Evolutionary conservation across 495 filamentous ascomycete species (phyloP), one percentile per base, ranked within the genome.

Genomic region (Rhypophila decipiens): DNA sequence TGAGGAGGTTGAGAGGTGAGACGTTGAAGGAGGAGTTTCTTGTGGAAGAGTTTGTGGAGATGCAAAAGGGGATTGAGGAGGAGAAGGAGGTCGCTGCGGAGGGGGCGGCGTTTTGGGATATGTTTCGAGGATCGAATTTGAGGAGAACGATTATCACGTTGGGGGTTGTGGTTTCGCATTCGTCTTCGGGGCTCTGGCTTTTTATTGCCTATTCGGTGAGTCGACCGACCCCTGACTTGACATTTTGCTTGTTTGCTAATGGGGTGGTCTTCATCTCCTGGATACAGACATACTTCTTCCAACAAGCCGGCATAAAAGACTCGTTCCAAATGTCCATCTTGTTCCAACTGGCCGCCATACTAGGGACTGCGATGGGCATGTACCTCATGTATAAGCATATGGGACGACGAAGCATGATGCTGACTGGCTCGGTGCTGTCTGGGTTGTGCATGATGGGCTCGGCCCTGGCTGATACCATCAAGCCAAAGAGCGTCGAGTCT

Each of bases 21-120:
- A 1, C 51, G 51, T 22, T 69, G 66, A 44, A 57, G 76, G 36
- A 39, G 9, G 48, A 51, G 42, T 19, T 31, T 2, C 37, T 48
- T 38, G 62, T 66, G 33, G 58, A 67, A 39, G 63, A 74, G 44
- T 67, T 62, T 56, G 54, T 58, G 11, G 65, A 68, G 39, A 68
- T 66, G 54, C 55, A 60, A 0, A 60, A 49, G 35, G 65, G 65
- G 1, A 65, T 68, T 22, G 63, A 65, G 39, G 65, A 68, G 31
- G 61, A 68, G 42, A 68, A 64, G 52, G n/a, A n/a, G n/a, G 51
- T 57, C 9, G 34, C 61, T 22, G 59, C 61, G 4, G 43, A 40
- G 4, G 58, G 59, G 5, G 57, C 63, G 38, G 65, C 61, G 1
- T 59, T 62, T 4, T 39, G 66, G 18, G 65, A 67, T 10, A 67